Evolutionary conservation across 306 rosid species (phyloP).

Genomic region (Inga laurina): DNA sequence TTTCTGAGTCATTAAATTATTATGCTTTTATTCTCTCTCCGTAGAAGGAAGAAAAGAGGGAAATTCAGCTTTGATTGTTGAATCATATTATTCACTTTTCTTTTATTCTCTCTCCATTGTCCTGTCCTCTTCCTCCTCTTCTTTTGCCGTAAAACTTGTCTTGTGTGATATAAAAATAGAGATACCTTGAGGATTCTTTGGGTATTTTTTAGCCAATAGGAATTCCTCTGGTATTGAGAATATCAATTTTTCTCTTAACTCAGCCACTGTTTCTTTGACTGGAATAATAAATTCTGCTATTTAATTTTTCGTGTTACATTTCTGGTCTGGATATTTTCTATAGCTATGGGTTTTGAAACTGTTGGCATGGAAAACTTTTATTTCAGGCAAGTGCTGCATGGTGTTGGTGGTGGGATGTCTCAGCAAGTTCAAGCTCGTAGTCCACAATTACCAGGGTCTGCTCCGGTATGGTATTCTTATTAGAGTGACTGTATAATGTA

Average conservation of each 20-base stretch:
- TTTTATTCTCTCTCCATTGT: neutral
- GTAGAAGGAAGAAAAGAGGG: neutral
- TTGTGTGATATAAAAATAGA: neutral
- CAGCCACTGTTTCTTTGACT: neutral
- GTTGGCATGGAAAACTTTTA: slow-evolving; percentile 20
- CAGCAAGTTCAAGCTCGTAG: slow-evolving; percentile 90
- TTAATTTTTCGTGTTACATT: slow-evolving; percentile 16
- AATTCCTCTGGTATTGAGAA: neutral
- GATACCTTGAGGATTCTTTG: neutral
- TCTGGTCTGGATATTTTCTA: slow-evolving; percentile 5
- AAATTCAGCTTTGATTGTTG: neutral
- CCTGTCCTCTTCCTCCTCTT: neutral
- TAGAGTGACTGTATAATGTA: slow-evolving; percentile 24
- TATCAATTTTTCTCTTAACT: neutral
- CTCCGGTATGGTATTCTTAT: slow-evolving; percentile 57
- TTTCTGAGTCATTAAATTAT: slow-evolving; percentile 4
- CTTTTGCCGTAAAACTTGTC: neutral
- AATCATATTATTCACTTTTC: neutral
- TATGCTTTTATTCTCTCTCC: neutral
- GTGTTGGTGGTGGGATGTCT: slow-evolving; percentile 84
- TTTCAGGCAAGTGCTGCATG: slow-evolving; percentile 94
- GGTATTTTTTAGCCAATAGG: neutral
- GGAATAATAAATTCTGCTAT: slow-evolving; percentile 14
- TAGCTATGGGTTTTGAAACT: slow-evolving; percentile 34
- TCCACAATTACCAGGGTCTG: slow-evolving; percentile 88